Conservation (phyloP, 306 rosid genomes). For the Pterocarpus santalinus region DNA sequence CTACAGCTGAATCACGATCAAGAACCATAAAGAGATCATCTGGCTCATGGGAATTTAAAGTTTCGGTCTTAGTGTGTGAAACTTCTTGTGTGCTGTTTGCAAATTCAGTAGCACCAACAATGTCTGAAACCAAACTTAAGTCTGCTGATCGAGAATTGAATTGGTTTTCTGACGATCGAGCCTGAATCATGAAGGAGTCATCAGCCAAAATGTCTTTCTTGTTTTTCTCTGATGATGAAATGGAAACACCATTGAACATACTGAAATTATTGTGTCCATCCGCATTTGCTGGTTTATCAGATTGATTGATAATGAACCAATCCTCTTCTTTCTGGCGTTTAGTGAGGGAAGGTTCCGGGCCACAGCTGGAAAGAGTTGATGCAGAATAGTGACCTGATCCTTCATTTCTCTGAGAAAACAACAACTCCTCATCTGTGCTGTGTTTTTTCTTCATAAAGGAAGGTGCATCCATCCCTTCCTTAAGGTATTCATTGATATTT, state of each 20-base stretch:
- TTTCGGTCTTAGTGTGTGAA: conserved; percentile 59
- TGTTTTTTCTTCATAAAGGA: conserved; percentile 57
- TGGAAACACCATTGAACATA: conserved; percentile 57
- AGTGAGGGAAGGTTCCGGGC: conserved; percentile 52
- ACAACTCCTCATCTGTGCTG: conserved; percentile 58
- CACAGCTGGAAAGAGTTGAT: conserved; percentile 46
- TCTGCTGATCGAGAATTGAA: conserved; percentile 66
- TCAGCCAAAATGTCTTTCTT: conserved; percentile 69
- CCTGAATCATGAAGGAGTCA: conserved; percentile 92
- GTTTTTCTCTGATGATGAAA: conserved; percentile 63
- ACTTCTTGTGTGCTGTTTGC: conserved; percentile 53
- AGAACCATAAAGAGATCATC: conserved; percentile 96
- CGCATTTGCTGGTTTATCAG: conserved; percentile 53
- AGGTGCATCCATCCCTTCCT: conserved; percentile 59
- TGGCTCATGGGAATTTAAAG: conserved; percentile 64
- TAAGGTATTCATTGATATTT: conserved; percentile 53
- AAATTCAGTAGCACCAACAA: conserved; percentile 65
- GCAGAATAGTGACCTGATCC: conserved; percentile 57
- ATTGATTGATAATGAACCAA: conserved; percentile 66
- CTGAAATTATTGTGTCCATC: conserved; percentile 56
- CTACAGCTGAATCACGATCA: conserved; percentile 74
- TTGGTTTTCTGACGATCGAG: conserved; percentile 63
- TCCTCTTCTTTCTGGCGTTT: conserved; percentile 74
- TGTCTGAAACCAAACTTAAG: conserved; percentile 69
- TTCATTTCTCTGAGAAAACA: conserved; percentile 65